Evolutionary conservation across 2,329 filamentous ascomycete species (phyloP).

Genomic region (Blastomyces parvus): DNA sequence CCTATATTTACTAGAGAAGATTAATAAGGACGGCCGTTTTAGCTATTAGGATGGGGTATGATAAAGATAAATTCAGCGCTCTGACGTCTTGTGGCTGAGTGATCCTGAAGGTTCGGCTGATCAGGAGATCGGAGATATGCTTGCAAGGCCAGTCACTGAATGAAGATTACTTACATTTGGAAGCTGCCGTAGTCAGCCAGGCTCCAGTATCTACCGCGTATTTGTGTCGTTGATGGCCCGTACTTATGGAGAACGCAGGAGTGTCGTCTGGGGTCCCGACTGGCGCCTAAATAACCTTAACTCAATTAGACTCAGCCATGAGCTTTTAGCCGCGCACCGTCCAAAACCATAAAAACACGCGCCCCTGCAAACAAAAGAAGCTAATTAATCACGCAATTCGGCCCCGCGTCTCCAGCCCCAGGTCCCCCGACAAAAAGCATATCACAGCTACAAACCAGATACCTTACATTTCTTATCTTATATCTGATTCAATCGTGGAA

Average conservation of each 20-base stretch:
- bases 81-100: no score
- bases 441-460: background rate
- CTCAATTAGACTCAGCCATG: background rate
- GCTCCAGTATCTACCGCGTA: background rate
- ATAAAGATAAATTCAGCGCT: no score
- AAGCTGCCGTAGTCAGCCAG: no score
- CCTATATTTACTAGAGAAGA: no score
- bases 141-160: no score
- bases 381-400: background rate
- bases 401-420: background rate
- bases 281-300: background rate
- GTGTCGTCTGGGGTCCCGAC: background rate
- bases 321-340: background rate
- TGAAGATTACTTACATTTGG: no score
- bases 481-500: background rate
- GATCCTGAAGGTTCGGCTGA: no score
- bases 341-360: background rate
- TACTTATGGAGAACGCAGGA: no score
- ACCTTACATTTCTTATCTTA: background rate
- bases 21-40: no score
- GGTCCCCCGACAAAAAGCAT: background rate
- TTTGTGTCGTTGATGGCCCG: no score
- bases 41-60: no score
- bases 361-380: background rate
- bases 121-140: constrained; percentile 8